A percentile compares a stretch with the other conserved stretches of the same genome.
Evolutionary conservation across 2,329 filamentous ascomycete species (phyloP).

Genomic region (Nakataea oryzae): DNA sequence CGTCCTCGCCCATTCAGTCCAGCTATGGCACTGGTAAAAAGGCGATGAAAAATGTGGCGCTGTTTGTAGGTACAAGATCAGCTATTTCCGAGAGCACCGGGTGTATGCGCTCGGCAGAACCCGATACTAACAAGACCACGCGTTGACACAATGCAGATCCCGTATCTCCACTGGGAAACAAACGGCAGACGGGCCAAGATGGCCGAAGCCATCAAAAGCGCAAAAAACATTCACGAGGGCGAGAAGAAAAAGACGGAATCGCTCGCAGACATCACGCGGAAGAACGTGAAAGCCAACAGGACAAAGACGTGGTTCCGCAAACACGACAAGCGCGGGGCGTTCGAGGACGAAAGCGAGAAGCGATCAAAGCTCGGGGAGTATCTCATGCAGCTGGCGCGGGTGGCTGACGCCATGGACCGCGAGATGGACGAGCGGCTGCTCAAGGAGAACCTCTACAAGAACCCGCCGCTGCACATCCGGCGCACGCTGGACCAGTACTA

Average conservation of each 20-base stretch:
- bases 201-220: slow-evolving; percentile 15
- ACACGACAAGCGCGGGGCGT: neutral
- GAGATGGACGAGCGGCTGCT: slow-evolving; percentile 23
- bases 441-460: slow-evolving; percentile 17
- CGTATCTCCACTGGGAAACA: slow-evolving; percentile 30
- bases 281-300: neutral
- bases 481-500: slow-evolving; percentile 36
- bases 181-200: slow-evolving; percentile 19
- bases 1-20: neutral
- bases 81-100: neutral
- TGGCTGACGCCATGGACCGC: slow-evolving; percentile 24
- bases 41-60: slow-evolving; percentile 13
- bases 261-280: neutral
- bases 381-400: slow-evolving; percentile 20
- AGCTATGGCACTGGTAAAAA: neutral
- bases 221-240: slow-evolving; percentile 2
- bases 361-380: slow-evolving; percentile 14
- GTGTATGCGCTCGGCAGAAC: slow-evolving; percentile 1
- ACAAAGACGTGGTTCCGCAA: neutral
- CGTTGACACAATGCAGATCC: slow-evolving; percentile 18
- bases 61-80: slow-evolving; percentile 15
- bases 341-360: neutral
- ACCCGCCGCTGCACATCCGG: slow-evolving; percentile 28
- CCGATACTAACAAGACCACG: neutral
- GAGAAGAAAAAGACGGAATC: neutral